Percentiles rank a stretch among this genome's conserved stretches.
Conservation (phyloP, 2,329 filamentous ascomycete genomes). For the Penicillium fuscoglaucum region DNA sequence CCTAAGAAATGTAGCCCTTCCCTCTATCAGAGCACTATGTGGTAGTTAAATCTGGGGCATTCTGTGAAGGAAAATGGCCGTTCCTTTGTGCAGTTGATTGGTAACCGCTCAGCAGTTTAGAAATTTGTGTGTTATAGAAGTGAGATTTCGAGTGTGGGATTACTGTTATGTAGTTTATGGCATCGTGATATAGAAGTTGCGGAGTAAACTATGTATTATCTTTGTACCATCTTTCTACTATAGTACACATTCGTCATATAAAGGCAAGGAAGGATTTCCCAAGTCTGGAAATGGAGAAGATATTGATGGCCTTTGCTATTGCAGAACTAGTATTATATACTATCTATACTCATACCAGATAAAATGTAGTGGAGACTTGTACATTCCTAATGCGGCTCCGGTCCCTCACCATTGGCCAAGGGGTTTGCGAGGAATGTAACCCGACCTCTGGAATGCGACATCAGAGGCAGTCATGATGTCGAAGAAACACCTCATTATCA, state of each 20-base stretch:
- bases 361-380: neutral
- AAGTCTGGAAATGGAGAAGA: neutral
- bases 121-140: no score
- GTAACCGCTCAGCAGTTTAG: no score
- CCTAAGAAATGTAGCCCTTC: no score
- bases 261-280: neutral
- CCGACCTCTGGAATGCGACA: conserved; percentile 15
- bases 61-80: no score
- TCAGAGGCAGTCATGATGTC: conserved; percentile 8
- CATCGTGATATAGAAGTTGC: neutral
- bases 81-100: no score
- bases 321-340: neutral
- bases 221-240: neutral
- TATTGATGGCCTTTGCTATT: neutral
- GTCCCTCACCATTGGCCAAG: conserved; percentile 6
- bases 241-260: neutral
- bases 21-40: no score
- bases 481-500: neutral
- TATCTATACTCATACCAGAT: neutral
- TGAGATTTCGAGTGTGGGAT: no score
- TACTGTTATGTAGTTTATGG: neutral
- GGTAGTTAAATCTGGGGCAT: no score
- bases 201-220: neutral
- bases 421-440: conserved; percentile 18
- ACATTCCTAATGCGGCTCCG: conserved; percentile 12